Evolutionary conservation across 2,329 filamentous ascomycete genomes (phyloP), one percentile per base, ranked within the genome.

Genomic region (Ramularia endophylla): DNA sequence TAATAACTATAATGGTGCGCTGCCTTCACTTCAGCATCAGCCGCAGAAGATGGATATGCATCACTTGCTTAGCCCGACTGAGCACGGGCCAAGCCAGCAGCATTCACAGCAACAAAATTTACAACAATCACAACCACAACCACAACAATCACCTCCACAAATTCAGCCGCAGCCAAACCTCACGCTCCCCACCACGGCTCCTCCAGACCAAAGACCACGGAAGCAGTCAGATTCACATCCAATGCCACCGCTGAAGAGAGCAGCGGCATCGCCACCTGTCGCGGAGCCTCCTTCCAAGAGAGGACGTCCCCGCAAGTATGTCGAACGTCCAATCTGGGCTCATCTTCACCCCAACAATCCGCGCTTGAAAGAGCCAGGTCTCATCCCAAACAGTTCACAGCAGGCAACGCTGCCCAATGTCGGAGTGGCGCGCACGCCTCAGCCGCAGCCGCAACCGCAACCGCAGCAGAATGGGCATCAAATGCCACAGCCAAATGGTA

Each of bases 261-360:
- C 52, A 25, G 58, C 60, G 12, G 51, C 53, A 15, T 44, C 46
- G 8, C 44, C 52, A 3, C 35, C 45, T 8, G 41, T 47, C 4
- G 46, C 44, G 8, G 51, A 52, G 27, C 51, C 47, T 13, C 56
- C 58, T 17, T 36, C 44, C 6, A 64, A 64, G 43, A 55, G 52
- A 27, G 53, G 48, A 20, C 38, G 47, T 36, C 44, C 37, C 12
- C 46, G 53, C 11, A 57, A 57, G 39, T 59, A 61, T 38, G 50
- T 40, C 8, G 47, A 58, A 28, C 53, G 57, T 27, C 61, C 61
- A 1, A 43, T 55, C 8, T 64, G 61, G 61, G 61, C 61, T 5
- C 46, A 54, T n/a, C 51, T 61, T 7, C 41, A 47, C 18, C 48
- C 38, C 11, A 40, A 40, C 18, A 63, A 64, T 42, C 61, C 60